Conservation (phyloP, 805 yeast genomes). For the Pichia heedii region DNA sequence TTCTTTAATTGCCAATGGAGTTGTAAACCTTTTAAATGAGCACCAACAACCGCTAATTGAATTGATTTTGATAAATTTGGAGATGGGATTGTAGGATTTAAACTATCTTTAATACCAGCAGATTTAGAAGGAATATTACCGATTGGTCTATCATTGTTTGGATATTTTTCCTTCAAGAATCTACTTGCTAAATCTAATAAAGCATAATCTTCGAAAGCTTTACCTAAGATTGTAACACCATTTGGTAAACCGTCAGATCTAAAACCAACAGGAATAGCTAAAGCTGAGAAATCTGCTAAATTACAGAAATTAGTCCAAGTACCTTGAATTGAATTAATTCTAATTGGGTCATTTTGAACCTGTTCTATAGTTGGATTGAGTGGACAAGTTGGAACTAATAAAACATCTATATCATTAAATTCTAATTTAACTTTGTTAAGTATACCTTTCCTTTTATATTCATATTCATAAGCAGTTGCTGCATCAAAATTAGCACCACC, state of each 20-base stretch:
- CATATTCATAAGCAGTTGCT: constrained; percentile 74
- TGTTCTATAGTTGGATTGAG: constrained; percentile 76
- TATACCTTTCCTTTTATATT: constrained; percentile 78
- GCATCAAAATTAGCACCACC: constrained; percentile 76
- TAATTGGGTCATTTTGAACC: constrained; percentile 67
- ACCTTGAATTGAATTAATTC: constrained; percentile 84
- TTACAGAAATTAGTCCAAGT: constrained; percentile 98
- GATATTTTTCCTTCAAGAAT: constrained; percentile 43
- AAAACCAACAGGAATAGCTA: constrained; percentile 89
- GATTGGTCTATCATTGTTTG: constrained; percentile 40
- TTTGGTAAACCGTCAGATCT: constrained; percentile 79
- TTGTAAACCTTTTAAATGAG: constrained; percentile 82
- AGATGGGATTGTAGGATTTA: constrained; percentile 37
- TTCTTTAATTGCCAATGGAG: constrained; percentile 90
- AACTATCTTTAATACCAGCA: constrained; percentile 34
- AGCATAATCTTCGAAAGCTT: constrained; percentile 82
- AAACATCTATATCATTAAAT: constrained; percentile 57
- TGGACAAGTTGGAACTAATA: constrained; percentile 92
- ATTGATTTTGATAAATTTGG: constrained; percentile 36
- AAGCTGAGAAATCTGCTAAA: constrained; percentile 84
- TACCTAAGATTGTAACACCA: constrained; percentile 80
- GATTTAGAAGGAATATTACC: constrained; percentile 33
- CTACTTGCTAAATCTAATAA: constrained; percentile 73
- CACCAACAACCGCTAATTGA: constrained; percentile 90
- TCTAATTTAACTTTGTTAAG: constrained; percentile 51